These are phyloP conservation scores for Melocanna baccifera DNA, from an alignment of 176 grass and related monocot species.

Conservation along the genomic window DNA sequence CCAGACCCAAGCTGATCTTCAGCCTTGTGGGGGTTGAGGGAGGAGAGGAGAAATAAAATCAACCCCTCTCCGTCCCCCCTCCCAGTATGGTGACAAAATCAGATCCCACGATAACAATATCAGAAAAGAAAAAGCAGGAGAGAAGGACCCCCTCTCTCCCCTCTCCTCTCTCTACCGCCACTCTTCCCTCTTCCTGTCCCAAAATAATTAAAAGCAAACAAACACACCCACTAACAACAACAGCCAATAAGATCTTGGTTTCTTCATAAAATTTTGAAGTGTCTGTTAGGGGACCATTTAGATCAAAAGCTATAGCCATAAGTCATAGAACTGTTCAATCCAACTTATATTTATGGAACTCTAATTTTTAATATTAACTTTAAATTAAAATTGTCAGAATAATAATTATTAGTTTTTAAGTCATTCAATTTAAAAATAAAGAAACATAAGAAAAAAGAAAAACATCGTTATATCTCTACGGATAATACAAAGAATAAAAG, in stretches of 20 bases:
- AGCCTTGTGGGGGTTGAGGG: not conserved
- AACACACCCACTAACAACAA: conserved; percentile 39
- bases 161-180: not conserved
- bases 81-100: conserved; percentile 15
- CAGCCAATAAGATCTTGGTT: not conserved
- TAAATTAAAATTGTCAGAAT: no score
- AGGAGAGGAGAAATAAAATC: conserved; percentile 29
- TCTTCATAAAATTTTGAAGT: no score
- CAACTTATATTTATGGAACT: no score
- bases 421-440: no score
- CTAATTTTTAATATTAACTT: no score
- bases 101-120: conserved; percentile 57
- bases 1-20: conserved; percentile 50
- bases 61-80: conserved; percentile 1
- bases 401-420: no score
- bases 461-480: no score
- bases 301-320: no score
- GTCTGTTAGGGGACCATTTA: no score
- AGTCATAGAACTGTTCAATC: no score
- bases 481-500: no score
- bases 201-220: not conserved
- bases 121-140: conserved; percentile 11
- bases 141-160: not conserved
- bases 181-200: not conserved
- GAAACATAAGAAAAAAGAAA: no score